Evolutionary conservation across 2,329 filamentous ascomycete genomes (phyloP), one percentile per base, ranked within the genome.

Genomic region (Pseudogymnoascus sp.): DNA sequence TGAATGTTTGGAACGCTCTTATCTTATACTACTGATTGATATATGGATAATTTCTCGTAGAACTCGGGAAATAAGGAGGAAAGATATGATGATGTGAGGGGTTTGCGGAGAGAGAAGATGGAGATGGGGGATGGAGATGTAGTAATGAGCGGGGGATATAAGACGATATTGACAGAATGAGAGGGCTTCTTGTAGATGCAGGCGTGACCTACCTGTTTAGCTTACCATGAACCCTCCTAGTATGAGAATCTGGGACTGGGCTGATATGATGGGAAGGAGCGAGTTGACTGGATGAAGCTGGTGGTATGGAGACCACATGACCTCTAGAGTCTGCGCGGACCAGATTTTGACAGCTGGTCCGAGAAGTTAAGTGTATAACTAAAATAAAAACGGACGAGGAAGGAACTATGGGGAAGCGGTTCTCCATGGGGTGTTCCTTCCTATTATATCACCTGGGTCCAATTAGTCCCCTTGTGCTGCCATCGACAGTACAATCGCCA

Each of bases 261-360:
- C 47, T 54, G 47, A 54, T 54, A 34, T 54, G 8, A 54, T 54
- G 47, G 47, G 47, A 54, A 54, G n/a, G 47, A 54, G 47, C 26
- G 47, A 54, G 8, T 6, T 34, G 47, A 54, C n/a, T 54, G 47
- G 47, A 16, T 16, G 23, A 6, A 11, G 8, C 6, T n/a, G 42
- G 11, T 47, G 21, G 42, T 29, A 31, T 16, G 47, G 26, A 12
- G 47, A 34, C 4, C 47, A 54, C 26, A 54, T 54, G 47, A 54
- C 47, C 47, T 34, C 26, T 14, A 54, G 47, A 29, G 23, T 1
- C 3, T 51, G 23, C 23, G 45, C 45, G 23, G 21, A 34, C n/a
- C 26, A 11, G 8, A 54, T 47, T 26, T 47, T 47, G 42, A 47
- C 21, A 47, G 21, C 42, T 26, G 21, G 42, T 8, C 3, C n/a